These are phyloP conservation scores for Theileria parva DNA, from an alignment of 169 alveolate genomes.

Conservation along the genomic window DNA sequence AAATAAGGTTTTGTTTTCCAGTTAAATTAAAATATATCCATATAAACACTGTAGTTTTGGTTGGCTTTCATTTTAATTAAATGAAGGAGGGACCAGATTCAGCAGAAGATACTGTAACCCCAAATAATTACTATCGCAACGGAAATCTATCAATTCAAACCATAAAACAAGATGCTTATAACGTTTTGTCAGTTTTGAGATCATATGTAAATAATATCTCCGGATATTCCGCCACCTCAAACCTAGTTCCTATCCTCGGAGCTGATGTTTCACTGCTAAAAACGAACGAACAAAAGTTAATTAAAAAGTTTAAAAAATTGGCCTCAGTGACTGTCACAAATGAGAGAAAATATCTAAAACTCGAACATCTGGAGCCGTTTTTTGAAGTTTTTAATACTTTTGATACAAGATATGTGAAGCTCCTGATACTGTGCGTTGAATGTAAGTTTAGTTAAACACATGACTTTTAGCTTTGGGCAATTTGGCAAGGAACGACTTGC, in stretches of 20 bases:
- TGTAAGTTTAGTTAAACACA: background rate
- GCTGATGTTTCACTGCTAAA: slow-evolving; percentile 30
- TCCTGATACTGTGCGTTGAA: slow-evolving; percentile 47
- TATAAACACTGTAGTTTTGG: no score
- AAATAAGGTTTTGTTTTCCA: no score
- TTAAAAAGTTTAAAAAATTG: slow-evolving; percentile 45
- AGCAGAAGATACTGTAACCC: background rate
- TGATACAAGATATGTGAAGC: slow-evolving; percentile 50
- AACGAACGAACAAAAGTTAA: slow-evolving; percentile 41
- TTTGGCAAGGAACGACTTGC: slow-evolving; percentile 48
- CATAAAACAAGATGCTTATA: slow-evolving; percentile 57
- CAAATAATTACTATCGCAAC: background rate
- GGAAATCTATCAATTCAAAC: slow-evolving; percentile 29
- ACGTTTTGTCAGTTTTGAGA: slow-evolving; percentile 53
- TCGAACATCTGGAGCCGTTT: slow-evolving; percentile 50
- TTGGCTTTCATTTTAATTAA: background rate
- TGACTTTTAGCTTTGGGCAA: slow-evolving; percentile 33
- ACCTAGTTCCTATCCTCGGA: slow-evolving; percentile 63
- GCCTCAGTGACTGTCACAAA: slow-evolving; percentile 26
- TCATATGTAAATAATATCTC: slow-evolving; percentile 41
- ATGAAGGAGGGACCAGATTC: slow-evolving; percentile 11
- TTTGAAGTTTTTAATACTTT: slow-evolving; percentile 48
- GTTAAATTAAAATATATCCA: no score
- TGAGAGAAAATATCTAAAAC: slow-evolving; percentile 21
- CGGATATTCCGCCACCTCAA: slow-evolving; percentile 34